These are phyloP conservation scores for Trypethelium eluteriae DNA, from an alignment of 495 filamentous ascomycete genomes.

Conservation along the genomic window DNA sequence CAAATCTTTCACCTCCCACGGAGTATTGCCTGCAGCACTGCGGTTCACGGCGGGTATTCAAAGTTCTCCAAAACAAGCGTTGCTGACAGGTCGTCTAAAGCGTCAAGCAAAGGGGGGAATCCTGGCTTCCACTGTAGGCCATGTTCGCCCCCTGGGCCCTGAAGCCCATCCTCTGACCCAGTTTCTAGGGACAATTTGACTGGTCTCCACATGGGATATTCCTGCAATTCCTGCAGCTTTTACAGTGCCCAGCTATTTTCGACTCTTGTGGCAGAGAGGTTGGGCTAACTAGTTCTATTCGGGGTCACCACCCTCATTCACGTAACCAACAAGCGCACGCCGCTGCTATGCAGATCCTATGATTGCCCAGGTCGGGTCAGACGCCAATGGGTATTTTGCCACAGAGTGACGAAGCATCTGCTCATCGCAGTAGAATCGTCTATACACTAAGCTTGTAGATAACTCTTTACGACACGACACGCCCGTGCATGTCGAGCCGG, in stretches of 20 bases:
- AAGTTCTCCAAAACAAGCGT: background rate
- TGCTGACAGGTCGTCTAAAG: background rate
- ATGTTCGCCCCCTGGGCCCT: too few relatives aligned
- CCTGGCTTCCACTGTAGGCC: too few relatives aligned
- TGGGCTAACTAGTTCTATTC: background rate
- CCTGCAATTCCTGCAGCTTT: background rate
- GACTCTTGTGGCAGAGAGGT: background rate
- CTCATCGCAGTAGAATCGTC: background rate
- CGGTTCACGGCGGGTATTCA: background rate
- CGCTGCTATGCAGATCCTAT: constrained; percentile 3
- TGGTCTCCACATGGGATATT: background rate
- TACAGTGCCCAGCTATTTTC: background rate
- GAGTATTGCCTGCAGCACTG: background rate
- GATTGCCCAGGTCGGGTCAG: background rate
- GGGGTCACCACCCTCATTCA: background rate
- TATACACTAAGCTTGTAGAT: too few relatives aligned
- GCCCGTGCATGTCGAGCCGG: too few relatives aligned
- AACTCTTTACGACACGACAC: too few relatives aligned
- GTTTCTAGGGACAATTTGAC: background rate
- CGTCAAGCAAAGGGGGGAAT: too few relatives aligned
- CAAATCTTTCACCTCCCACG: background rate
- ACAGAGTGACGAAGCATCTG: background rate
- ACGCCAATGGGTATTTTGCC: constrained; percentile 6
- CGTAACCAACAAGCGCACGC: background rate
- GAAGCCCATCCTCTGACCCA: background rate